Evolutionary conservation across 2,329 filamentous ascomycete genomes (phyloP).

Genomic region (Trichophyton schoenleinii): DNA sequence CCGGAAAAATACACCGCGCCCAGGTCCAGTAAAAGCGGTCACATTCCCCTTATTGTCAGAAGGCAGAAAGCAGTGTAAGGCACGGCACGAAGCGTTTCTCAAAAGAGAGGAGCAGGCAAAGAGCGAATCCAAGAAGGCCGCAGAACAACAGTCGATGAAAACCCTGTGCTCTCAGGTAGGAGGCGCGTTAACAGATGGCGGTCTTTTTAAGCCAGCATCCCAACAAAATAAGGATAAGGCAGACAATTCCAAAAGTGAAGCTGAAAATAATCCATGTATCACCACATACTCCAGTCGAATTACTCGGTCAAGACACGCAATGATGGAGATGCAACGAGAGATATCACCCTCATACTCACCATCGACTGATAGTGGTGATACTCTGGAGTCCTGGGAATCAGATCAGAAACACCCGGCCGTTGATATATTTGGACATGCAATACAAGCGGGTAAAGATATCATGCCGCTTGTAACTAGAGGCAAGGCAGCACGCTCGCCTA

Average conservation of each 20-base stretch:
- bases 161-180: background rate
- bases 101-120: background rate
- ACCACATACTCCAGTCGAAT: background rate
- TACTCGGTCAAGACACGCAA: background rate
- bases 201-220: background rate
- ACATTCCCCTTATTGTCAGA: background rate
- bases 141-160: background rate
- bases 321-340: background rate
- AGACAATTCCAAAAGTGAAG: background rate
- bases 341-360: too few species aligned
- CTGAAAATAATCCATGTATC: too few species aligned
- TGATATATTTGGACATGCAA: too few species aligned
- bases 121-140: background rate
- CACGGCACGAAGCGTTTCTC: background rate
- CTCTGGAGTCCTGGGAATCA: too few species aligned
- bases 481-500: too few species aligned
- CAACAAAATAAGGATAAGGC: background rate
- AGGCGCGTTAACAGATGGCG: background rate
- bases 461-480: too few species aligned
- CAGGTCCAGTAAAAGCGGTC: background rate
- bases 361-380: too few species aligned
- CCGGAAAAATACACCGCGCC: background rate
- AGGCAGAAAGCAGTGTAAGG: background rate
- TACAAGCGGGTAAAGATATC: too few species aligned
- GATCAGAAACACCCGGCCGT: too few species aligned